Conservation (phyloP, 2,329 filamentous ascomycete species). For the Cryphonectria nitschkei region DNA sequence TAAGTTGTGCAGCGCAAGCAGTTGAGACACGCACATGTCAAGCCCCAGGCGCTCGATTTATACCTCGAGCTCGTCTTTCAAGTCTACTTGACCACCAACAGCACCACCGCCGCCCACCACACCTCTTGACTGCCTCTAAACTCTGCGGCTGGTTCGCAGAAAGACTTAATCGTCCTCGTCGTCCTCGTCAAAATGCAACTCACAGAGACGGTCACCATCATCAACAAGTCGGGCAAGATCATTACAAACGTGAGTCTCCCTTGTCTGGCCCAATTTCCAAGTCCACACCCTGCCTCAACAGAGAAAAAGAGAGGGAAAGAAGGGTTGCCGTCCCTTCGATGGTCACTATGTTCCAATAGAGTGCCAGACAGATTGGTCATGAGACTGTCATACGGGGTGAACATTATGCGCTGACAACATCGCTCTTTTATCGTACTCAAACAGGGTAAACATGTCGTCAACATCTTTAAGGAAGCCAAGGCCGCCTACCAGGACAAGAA, state of each 20-base stretch:
- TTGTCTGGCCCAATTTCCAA: background rate
- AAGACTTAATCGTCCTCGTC: background rate
- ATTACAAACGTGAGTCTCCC: constrained; percentile 74
- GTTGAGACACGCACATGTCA: background rate
- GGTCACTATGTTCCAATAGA: no score
- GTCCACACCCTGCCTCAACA: background rate
- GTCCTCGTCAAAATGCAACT: constrained; percentile 43
- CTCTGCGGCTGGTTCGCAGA: constrained; percentile 20
- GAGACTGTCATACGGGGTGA: no score
- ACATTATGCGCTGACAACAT: constrained; percentile 7
- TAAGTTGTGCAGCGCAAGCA: background rate
- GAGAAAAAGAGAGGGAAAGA: no score
- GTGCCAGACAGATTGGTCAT: no score
- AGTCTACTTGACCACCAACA: background rate
- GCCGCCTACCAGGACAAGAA: constrained; percentile 87
- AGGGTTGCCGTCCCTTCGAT: no score
- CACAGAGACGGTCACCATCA: constrained; percentile 80
- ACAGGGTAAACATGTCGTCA: constrained; percentile 86
- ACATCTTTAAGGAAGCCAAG: constrained; percentile 90
- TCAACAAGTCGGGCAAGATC: constrained; percentile 89
- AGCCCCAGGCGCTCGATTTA: constrained; percentile 8
- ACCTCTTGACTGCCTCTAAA: background rate
- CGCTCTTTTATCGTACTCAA: background rate
- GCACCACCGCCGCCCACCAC: background rate
- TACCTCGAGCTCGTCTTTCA: background rate